Evolutionary conservation across 805 yeast genomes (phyloP).

Genomic region (Metschnikowia matae): DNA sequence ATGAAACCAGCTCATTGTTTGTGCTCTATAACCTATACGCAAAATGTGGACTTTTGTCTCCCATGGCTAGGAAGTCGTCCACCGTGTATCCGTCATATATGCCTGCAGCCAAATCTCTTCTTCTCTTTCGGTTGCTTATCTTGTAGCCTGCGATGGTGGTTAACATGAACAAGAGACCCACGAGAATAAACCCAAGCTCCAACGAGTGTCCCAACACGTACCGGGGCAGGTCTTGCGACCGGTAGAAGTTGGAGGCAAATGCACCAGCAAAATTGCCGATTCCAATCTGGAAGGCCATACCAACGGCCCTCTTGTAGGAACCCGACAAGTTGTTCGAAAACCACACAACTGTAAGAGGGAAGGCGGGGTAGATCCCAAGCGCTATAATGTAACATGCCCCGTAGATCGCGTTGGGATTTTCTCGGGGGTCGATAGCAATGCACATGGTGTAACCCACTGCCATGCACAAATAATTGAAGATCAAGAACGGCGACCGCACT

Average conservation of each 20-base stretch:
- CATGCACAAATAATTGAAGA: conserved; percentile 22
- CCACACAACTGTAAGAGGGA: conserved; percentile 35
- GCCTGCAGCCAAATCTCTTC: conserved; percentile 18
- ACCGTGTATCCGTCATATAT: conserved; percentile 24
- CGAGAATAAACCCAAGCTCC: conserved; percentile 27
- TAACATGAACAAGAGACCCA: conserved; percentile 27
- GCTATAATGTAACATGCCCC: conserved; percentile 30
- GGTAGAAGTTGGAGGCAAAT: conserved; percentile 31
- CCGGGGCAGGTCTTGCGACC: conserved; percentile 24
- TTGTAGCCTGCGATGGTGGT: conserved; percentile 22
- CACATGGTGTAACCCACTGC: conserved; percentile 31
- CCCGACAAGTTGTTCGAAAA: conserved; percentile 34
- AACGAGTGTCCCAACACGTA: conserved; percentile 30
- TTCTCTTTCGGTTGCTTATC: conserved; percentile 20
- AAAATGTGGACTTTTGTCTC: conserved; percentile 41
- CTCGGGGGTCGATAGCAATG: conserved; percentile 21
- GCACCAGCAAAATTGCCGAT: conserved; percentile 38
- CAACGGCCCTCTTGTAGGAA: conserved; percentile 34
- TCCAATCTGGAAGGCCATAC: conserved; percentile 38
- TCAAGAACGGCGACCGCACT: conserved; percentile 27
- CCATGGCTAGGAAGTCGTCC: conserved; percentile 32
- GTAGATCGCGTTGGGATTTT: conserved; percentile 24
- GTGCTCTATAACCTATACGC: conserved; percentile 20
- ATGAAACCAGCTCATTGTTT: conserved; percentile 1
- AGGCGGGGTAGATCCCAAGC: conserved; percentile 26